Evolutionary conservation across 768 basidiomycete species (phyloP), one percentile per base, ranked within the genome.

Genomic region (Pulveroboletus sp.): DNA sequence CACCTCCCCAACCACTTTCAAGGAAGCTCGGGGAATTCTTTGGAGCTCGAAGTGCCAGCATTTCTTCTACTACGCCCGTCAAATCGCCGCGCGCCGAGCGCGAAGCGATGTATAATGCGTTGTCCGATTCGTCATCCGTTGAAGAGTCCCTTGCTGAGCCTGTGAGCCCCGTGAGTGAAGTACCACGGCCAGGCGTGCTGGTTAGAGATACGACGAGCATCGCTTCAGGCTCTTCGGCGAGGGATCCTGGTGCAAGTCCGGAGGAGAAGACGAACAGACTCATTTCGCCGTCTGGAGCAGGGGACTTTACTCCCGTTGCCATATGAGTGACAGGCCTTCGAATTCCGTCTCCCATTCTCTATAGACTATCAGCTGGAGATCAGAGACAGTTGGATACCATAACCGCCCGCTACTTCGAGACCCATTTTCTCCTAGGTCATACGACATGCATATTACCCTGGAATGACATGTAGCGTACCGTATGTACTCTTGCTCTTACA

Each of bases 21-120:
- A 76, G 76, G 58, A 89, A 86, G 69, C 59, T 90, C 39, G 84
- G 85, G 5, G 83, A 82, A 8, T 81, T 89, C 65, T 89, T 89
- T 62, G 71, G 76, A 49, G 73, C 82, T 27, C 73, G 83, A 51
- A 61, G 51, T 44, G 66, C 62, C 7, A 83, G 79, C 58, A 66
- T 77, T 36, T 76, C 82, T 15, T 82, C 81, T 13, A 68, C 68
- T 1, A 63, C 68, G 3, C 57, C 62, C 51, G 48, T 56, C 35
- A 59, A 55, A 54, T 56, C 57, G 15, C 60, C 53, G 51, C 55
- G 49, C n/a, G 14, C 59, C 17, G 64, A 69, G 48, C 62, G 46
- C 33, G 67, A 64, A 46, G 45, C 54, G 36, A 33, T 58, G 53
- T 61, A 56, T 46, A 64, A 52, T 43, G 65, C 58, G 44, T 56